A percentile compares a stretch with the other conserved stretches of the same genome.
Evolutionary conservation across 2,329 filamentous ascomycete genomes (phyloP).

Genomic region (Apiospora rasikravindrae): DNA sequence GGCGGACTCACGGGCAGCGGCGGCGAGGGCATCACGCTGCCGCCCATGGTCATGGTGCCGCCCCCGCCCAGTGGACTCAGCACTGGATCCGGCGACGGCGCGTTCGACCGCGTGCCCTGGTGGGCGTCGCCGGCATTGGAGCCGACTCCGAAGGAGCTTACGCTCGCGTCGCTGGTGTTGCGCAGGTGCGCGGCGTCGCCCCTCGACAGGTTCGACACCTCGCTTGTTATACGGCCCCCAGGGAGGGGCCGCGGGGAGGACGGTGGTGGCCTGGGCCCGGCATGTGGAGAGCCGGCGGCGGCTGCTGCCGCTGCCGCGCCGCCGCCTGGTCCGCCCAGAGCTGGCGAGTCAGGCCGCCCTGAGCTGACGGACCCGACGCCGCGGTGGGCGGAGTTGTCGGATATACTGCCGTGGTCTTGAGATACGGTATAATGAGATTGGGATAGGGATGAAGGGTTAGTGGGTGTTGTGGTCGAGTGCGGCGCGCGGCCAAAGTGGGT

Average conservation of each 20-base stretch:
- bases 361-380: slow-evolving; percentile 6
- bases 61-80: not conserved
- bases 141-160: slow-evolving; percentile 37
- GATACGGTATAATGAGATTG: slow-evolving; percentile 25
- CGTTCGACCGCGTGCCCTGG: not conserved
- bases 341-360: slow-evolving; percentile 31
- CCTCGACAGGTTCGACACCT: slow-evolving; percentile 48
- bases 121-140: not conserved
- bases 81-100: not conserved
- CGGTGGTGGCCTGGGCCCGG: slow-evolving; percentile 12
- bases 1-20: slow-evolving; percentile 36
- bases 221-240: slow-evolving; percentile 37
- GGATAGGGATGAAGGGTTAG: slow-evolving; percentile 37
- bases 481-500: slow-evolving; percentile 36
- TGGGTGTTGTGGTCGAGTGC: slow-evolving; percentile 29
- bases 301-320: not conserved
- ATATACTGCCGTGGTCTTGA: slow-evolving; percentile 40
- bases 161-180: slow-evolving; percentile 48
- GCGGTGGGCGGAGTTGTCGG: slow-evolving; percentile 29
- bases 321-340: slow-evolving; percentile 24
- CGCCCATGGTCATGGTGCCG: not conserved
- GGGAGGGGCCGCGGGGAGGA: slow-evolving; percentile 17
- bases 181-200: slow-evolving; percentile 46
- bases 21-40: not conserved
- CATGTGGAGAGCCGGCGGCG: slow-evolving; percentile 2